Evolutionary conservation across 2,329 filamentous ascomycete genomes (phyloP).

Genomic region (Trichoderma citrinoviride): DNA sequence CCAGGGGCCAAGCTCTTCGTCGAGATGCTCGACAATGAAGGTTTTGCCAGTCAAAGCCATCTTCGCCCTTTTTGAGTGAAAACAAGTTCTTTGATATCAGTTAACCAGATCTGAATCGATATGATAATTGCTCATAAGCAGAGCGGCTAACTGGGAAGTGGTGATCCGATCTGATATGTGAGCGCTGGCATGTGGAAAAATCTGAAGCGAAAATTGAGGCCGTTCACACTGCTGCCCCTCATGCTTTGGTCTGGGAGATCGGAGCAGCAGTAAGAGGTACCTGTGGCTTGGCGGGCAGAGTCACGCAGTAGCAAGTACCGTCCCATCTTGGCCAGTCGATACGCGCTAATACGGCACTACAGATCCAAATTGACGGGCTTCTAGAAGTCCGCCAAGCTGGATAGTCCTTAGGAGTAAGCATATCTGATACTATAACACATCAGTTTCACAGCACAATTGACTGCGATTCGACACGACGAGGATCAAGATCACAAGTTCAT

Average conservation of each 20-base stretch:
- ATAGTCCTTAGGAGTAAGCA: too few species aligned
- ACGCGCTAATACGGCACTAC: background rate
- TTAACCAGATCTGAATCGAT: accelerated
- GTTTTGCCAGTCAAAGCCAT: conserved; percentile 57
- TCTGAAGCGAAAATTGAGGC: conserved; percentile 6
- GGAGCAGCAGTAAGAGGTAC: background rate
- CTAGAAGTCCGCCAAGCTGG: too few species aligned
- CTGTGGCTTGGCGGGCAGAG: too few species aligned
- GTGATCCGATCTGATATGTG: background rate
- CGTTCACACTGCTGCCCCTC: background rate
- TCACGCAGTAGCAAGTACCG: background rate
- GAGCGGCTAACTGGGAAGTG: background rate
- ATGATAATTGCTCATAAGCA: background rate
- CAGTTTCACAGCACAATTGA: too few species aligned
- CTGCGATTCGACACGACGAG: too few species aligned
- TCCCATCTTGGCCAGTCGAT: background rate
- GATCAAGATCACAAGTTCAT: too few species aligned
- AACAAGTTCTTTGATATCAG: background rate
- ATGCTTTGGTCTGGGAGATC: too few species aligned
- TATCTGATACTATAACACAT: too few species aligned
- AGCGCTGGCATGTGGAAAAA: background rate
- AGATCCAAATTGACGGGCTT: too few species aligned
- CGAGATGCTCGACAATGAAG: conserved; percentile 95
- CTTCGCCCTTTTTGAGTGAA: background rate
- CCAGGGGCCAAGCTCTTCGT: conserved; percentile 91